A percentile compares a stretch with the other conserved stretches of the same genome.
phyloP scores from a whole-genome alignment of 306 rosid species.

The Cicer bijugum region DNA sequence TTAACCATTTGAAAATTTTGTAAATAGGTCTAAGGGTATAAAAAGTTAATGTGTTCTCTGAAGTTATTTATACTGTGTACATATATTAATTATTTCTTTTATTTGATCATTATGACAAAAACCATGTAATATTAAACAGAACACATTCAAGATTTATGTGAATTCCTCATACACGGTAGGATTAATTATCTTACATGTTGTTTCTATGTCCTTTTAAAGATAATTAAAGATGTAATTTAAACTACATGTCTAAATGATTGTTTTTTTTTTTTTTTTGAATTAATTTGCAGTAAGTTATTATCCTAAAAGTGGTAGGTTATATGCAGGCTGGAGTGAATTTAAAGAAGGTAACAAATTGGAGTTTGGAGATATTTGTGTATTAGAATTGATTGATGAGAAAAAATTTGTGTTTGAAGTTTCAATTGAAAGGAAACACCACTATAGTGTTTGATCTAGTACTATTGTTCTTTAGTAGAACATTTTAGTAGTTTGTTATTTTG shows the following conservation, averaged over 20 bases:
- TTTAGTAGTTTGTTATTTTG: too few species aligned
- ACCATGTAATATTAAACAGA: not conserved
- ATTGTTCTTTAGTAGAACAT: not conserved
- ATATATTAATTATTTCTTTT: too few species aligned
- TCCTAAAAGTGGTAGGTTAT: not conserved
- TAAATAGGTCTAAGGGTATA: too few species aligned
- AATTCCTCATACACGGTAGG: not conserved
- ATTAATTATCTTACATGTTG: not conserved
- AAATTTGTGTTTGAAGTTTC: not conserved
- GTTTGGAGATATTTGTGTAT: conserved; percentile 4
- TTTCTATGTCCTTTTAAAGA: not conserved
- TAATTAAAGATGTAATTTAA: not conserved
- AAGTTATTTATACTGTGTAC: too few species aligned
- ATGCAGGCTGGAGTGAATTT: not conserved
- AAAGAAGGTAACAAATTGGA: not conserved
- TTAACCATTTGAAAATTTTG: too few species aligned
- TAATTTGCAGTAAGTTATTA: not conserved
- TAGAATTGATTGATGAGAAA: conserved; percentile 1
- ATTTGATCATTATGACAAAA: not conserved
- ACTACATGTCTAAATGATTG: not conserved
- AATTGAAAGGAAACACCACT: not conserved
- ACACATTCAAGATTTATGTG: not conserved
- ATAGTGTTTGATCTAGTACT: not conserved
- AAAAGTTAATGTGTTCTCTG: too few species aligned
- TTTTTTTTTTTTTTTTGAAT: not conserved